Evolutionary conservation across 495 filamentous ascomycete genomes (phyloP).

Genomic region (Podospora pseudoanserina): DNA sequence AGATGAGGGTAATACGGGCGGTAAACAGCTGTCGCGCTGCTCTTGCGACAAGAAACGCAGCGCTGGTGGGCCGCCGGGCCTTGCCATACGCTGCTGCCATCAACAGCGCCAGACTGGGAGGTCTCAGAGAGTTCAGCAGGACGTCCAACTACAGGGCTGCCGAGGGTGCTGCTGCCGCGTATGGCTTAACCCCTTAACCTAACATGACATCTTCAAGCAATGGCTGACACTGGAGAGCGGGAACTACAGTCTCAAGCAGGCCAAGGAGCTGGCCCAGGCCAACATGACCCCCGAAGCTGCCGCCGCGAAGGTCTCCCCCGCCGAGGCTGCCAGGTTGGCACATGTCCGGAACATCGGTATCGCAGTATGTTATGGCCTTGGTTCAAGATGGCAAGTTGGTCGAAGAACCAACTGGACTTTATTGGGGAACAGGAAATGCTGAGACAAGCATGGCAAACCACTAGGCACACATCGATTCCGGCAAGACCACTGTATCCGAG

Average conservation of each 20-base stretch:
- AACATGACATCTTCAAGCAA: background rate
- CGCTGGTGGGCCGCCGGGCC: conserved; percentile 5
- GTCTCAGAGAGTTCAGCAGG: conserved; percentile 31
- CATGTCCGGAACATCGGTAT: conserved; percentile 96
- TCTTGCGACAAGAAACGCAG: conserved; percentile 26
- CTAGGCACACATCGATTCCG: conserved; percentile 97
- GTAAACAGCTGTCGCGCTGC: conserved; percentile 40
- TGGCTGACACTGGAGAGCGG: conserved; percentile 9
- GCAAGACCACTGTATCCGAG: conserved; percentile 96
- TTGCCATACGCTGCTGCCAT: conserved; percentile 10
- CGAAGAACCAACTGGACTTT: background rate
- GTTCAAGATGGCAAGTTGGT: background rate
- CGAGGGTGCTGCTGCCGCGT: conserved; percentile 37
- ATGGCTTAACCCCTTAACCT: background rate
- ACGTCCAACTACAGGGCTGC: conserved; percentile 19
- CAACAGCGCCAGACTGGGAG: conserved; percentile 17
- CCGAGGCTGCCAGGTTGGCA: conserved; percentile 70
- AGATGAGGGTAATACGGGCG: conserved; percentile 45
- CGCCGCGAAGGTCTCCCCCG: conserved; percentile 61
- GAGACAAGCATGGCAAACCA: conserved; percentile 25
- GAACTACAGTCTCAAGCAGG: conserved; percentile 38
- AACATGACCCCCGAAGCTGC: conserved; percentile 46
- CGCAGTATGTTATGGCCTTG: conserved; percentile 59
- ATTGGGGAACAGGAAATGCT: background rate
- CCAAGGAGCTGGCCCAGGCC: conserved; percentile 41